Evolutionary conservation across 1,139 yeast genomes (phyloP).

Genomic region (Saccharomyces pastorianus): DNA sequence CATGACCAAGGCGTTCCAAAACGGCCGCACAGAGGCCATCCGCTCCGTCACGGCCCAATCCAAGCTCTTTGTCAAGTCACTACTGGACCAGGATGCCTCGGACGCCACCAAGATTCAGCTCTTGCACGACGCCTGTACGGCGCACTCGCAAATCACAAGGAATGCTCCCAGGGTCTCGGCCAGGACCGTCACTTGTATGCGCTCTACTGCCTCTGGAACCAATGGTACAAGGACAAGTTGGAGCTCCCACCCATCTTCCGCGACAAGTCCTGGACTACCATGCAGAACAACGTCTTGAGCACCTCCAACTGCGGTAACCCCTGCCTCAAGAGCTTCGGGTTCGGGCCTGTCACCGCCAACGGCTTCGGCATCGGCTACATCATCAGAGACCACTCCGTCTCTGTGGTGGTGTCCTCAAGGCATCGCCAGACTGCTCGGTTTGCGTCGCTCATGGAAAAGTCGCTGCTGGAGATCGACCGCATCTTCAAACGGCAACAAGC

Average conservation of each 20-base stretch:
- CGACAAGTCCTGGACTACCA: slow-evolving; percentile 65
- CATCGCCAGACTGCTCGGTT: slow-evolving; percentile 85
- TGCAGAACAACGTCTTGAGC: slow-evolving; percentile 59
- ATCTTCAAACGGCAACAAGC: slow-evolving; percentile 14
- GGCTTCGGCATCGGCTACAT: slow-evolving; percentile 92
- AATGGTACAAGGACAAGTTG: slow-evolving; percentile 44
- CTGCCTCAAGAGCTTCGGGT: slow-evolving; percentile 76
- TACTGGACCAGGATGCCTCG: slow-evolving; percentile 60
- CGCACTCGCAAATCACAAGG: slow-evolving; percentile 63
- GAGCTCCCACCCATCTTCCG: slow-evolving; percentile 60
- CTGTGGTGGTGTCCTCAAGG: slow-evolving; percentile 81
- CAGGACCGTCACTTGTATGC: slow-evolving; percentile 89
- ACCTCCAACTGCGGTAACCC: slow-evolving; percentile 81
- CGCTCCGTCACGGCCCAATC: slow-evolving; percentile 78
- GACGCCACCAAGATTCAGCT: slow-evolving; percentile 52
- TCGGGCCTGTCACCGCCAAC: slow-evolving; percentile 84
- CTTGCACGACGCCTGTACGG: slow-evolving; percentile 59
- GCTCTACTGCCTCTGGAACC: slow-evolving; percentile 77
- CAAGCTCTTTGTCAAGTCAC: slow-evolving; percentile 72
- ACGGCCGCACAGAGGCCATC: slow-evolving; percentile 92
- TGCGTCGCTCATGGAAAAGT: slow-evolving; percentile 34
- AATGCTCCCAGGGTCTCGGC: slow-evolving; percentile 70
- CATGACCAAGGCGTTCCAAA: slow-evolving; percentile 80
- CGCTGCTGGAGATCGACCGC: slow-evolving; percentile 25
- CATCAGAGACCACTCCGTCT: slow-evolving; percentile 73